Evolutionary conservation across 192 early-diverging fungal species (phyloP), one percentile per base, ranked within the genome.

Genomic region (Coemansia sp.): DNA sequence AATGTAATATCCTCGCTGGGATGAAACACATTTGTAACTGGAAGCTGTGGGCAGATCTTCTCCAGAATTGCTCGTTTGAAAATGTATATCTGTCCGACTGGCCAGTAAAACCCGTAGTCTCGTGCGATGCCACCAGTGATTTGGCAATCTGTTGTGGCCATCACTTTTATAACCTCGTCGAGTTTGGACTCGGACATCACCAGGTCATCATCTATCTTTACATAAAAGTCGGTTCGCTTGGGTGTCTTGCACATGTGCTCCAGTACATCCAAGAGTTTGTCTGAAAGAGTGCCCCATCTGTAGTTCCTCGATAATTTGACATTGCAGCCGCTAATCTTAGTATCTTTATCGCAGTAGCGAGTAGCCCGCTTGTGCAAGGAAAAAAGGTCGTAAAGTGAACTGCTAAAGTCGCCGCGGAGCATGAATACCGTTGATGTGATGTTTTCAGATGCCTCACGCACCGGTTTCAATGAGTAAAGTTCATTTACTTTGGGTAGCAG

Each of bases 341-440:
- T 58, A 9, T 58, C 34, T 8, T 37, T 58, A 33, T 58, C 57
- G 57, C 57, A 58, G n/a, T 28, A 37, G n/a, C 28, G n/a, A 3
- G 28, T 37, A 18, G 57, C 57, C 7, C 57, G 57, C 34, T 58
- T 58, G 15, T 58, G 57, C 34, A 58, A 23, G 6, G 39, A 21
- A 59, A 59, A 59, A 6, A 59, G 25, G 25, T 59, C 58, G 30
- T 59, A 43, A 0, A 59, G 21, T 20, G 21, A 37, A 34, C 57
- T 58, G n/a, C 57, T 58, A 35, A 58, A 58, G 35, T 58, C 57
- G 18, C 57, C 57, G 30, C 57, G 30, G 28, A 58, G 37, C 57
- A 58, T 58, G 34, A 58, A 58, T 21, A 33, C n/a, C 6, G 57
- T 58, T 20, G 57, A 13, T 9, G 57, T 37, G 7, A 39, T 58